Evolutionary conservation across 2,329 filamentous ascomycete species (phyloP).

Genomic region (Alternaria sp.): DNA sequence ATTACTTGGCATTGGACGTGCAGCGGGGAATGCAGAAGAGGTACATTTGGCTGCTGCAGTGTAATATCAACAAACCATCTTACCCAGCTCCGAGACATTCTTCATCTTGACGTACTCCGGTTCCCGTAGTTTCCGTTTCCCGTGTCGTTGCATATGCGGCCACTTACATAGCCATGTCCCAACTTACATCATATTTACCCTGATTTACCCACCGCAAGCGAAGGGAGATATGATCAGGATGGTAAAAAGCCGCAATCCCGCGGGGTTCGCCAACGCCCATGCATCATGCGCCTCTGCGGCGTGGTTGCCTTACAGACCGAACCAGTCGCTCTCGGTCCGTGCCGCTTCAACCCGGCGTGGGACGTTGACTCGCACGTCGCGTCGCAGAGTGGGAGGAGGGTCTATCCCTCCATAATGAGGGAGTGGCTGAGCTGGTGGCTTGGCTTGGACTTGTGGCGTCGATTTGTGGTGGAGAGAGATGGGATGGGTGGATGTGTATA

Average conservation of each 20-base stretch:
- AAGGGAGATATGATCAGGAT: neutral
- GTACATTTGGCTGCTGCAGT: neutral
- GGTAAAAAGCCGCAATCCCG: neutral
- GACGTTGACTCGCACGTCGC: neutral
- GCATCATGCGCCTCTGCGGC: constrained; percentile 11
- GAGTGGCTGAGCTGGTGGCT: neutral
- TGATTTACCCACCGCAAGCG: constrained; percentile 1
- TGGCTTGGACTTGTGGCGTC: neutral
- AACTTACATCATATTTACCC: neutral
- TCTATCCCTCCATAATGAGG: neutral
- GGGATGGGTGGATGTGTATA: neutral
- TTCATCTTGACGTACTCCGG: neutral
- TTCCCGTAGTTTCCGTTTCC: neutral
- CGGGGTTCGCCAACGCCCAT: neutral
- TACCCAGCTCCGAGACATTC: neutral
- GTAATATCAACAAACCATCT: constrained; percentile 1
- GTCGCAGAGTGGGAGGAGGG: neutral
- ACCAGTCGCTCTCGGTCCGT: neutral
- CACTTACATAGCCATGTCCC: neutral
- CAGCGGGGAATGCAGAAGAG: neutral
- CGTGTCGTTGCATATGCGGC: neutral
- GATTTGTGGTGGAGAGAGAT: neutral
- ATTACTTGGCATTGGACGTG: neutral
- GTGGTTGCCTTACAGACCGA: constrained; percentile 2
- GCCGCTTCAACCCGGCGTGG: neutral